These are phyloP conservation scores for Sphagnum tenellum DNA, from an alignment of 225 moss, liverwort and hornwort species.

Conservation along the genomic window DNA sequence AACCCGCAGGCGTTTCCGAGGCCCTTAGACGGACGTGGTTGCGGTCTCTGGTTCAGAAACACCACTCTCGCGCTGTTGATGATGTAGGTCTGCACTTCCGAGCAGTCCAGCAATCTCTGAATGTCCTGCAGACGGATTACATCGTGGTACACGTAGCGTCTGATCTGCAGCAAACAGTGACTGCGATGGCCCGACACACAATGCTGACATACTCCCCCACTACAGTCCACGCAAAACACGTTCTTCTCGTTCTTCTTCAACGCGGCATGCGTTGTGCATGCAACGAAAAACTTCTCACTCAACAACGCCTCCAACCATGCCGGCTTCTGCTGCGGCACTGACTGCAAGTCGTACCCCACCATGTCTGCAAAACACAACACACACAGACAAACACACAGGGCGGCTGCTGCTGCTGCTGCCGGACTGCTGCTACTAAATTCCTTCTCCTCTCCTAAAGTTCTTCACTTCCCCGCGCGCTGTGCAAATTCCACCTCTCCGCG, in stretches of 20 bases:
- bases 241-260: conserved; percentile 98
- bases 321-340: conserved; percentile 63
- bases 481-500: no score
- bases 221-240: conserved; percentile 96
- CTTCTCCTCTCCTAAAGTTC: no score
- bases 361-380: conserved; percentile 10
- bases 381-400: no score
- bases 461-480: no score
- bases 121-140: conserved; percentile 91
- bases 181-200: conserved; percentile 74
- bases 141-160: conserved; percentile 96
- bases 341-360: conserved; percentile 86
- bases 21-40: conserved; percentile 92
- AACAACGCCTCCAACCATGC: conserved; percentile 83
- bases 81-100: conserved; percentile 89
- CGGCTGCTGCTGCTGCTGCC: no score
- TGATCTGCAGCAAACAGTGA: conserved; percentile 87
- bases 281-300: conserved; percentile 83
- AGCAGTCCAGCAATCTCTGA: conserved; percentile 83
- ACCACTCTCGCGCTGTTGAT: conserved; percentile 97
- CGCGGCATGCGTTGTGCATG: conserved; percentile 63
- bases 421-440: no score
- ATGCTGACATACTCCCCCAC: conserved; percentile 93
- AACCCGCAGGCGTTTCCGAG: conserved; percentile 93
- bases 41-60: conserved; percentile 93